Conservation (phyloP, 306 rosid genomes). For the Cicer bijugum region DNA sequence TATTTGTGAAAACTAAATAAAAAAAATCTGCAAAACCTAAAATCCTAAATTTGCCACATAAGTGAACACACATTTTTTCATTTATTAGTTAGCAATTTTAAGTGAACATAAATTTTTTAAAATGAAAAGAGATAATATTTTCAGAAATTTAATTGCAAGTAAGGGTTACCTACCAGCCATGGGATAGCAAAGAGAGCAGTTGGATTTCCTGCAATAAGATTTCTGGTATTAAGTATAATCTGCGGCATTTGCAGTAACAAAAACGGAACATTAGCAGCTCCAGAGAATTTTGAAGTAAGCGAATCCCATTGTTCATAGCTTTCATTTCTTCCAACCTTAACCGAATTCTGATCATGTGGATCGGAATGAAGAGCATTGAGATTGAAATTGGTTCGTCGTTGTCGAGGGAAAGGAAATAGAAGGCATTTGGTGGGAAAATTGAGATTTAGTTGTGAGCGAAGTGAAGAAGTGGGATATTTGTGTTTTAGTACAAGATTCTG, state of each 20-base stretch:
- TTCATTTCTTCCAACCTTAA: slow-evolving; percentile 43
- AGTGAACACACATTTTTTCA: too few relatives aligned
- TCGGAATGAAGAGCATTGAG: slow-evolving; percentile 59
- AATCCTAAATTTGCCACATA: too few relatives aligned
- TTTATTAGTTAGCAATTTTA: too few relatives aligned
- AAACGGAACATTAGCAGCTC: slow-evolving; percentile 82
- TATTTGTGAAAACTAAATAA: too few relatives aligned
- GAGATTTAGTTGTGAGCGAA: slow-evolving; percentile 30
- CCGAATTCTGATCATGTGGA: slow-evolving; percentile 56
- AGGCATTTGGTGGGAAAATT: background rate
- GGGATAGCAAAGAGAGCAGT: slow-evolving; percentile 80
- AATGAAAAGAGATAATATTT: too few relatives aligned
- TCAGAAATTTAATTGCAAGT: too few relatives aligned
- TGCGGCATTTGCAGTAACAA: slow-evolving; percentile 85
- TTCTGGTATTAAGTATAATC: slow-evolving; percentile 76
- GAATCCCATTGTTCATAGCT: slow-evolving; percentile 77
- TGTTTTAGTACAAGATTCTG: background rate
- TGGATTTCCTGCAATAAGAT: slow-evolving; percentile 71
- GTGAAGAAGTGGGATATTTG: slow-evolving; percentile 6
- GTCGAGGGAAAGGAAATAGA: slow-evolving; percentile 32
- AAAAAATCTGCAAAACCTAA: too few relatives aligned
- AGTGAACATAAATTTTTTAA: too few relatives aligned
- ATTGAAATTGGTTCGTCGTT: slow-evolving; percentile 42
- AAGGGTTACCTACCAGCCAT: slow-evolving; percentile 71
- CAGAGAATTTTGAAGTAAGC: slow-evolving; percentile 79